Percentiles rank a stretch among this genome's conserved stretches.
phyloP scores from a whole-genome alignment of 257 asterid species.

The Cinchona pubescens region DNA sequence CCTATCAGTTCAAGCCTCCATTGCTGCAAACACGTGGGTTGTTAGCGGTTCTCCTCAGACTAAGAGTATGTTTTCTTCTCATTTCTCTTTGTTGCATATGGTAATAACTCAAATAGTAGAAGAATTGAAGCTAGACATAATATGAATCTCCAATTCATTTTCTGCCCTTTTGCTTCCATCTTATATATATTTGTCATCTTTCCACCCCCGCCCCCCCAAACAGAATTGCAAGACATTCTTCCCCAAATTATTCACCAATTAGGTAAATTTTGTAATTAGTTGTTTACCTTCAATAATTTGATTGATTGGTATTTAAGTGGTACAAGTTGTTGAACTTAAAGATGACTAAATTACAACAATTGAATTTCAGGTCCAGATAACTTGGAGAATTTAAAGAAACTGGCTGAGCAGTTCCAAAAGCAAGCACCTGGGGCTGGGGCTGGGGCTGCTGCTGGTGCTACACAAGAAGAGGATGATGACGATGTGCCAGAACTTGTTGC shows the following conservation, averaged over 20 bases:
- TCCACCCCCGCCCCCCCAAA: too few species aligned
- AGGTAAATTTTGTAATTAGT: slow-evolving; percentile 20
- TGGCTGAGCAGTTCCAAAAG: slow-evolving; percentile 80
- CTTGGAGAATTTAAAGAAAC: slow-evolving; percentile 70
- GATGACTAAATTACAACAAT: neutral
- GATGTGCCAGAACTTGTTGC: slow-evolving; percentile 75
- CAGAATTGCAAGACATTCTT: slow-evolving; percentile 61
- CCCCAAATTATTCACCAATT: slow-evolving; percentile 51
- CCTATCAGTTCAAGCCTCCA: slow-evolving; percentile 67
- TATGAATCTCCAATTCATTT: neutral
- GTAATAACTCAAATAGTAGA: neutral
- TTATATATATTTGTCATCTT: too few species aligned
- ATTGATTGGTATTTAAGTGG: neutral
- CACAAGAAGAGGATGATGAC: slow-evolving; percentile 55
- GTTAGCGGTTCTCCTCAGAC: slow-evolving; percentile 80
- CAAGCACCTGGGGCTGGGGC: slow-evolving; percentile 47
- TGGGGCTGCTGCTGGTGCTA: slow-evolving; percentile 17
- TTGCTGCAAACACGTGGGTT: slow-evolving; percentile 84
- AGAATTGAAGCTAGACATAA: neutral
- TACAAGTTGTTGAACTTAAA: neutral
- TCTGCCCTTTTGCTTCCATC: neutral
- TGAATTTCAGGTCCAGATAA: slow-evolving; percentile 64
- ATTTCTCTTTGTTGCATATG: neutral
- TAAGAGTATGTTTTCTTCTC: slow-evolving; percentile 46
- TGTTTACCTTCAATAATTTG: too few species aligned